Conservation (phyloP, 495 filamentous ascomycete species). For the Neurospora intermedia region DNA sequence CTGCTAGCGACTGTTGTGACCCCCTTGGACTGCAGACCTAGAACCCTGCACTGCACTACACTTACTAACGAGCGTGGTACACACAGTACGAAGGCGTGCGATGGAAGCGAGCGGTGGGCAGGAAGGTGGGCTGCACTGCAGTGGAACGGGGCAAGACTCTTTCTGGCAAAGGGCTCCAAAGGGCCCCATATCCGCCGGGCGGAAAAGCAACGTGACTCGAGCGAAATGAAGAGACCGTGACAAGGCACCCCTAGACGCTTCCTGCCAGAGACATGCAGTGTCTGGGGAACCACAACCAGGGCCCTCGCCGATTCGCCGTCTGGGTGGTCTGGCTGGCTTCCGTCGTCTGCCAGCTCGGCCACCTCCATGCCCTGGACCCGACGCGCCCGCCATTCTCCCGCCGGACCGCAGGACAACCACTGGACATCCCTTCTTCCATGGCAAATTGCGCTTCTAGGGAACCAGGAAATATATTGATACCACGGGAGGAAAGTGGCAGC, state of each 20-base stretch:
- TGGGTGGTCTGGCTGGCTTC: not conserved
- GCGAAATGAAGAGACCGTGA: not conserved
- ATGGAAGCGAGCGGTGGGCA: conserved; percentile 1
- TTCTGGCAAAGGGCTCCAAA: not conserved
- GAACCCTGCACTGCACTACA: not conserved
- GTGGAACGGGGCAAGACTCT: not conserved
- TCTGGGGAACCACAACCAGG: conserved; percentile 1
- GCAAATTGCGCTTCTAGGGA: conserved; percentile 3
- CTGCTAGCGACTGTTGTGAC: not conserved
- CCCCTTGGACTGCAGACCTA: not conserved
- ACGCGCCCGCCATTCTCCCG: not conserved
- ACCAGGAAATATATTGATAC: not conserved
- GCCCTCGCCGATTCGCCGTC: conserved; percentile 3
- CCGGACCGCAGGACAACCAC: not conserved
- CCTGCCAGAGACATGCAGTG: not conserved
- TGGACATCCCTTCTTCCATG: conserved; percentile 11
- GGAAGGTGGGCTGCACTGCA: not conserved
- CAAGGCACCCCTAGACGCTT: not conserved
- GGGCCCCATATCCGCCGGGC: not conserved
- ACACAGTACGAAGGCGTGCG: conserved; percentile 1
- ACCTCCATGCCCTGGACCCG: not conserved
- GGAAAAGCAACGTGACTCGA: not conserved
- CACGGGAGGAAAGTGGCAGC: conserved; percentile 6
- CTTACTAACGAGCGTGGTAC: conserved; percentile 8
- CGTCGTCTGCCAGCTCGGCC: not conserved